phyloP scores from a whole-genome alignment of 2,329 filamentous ascomycete species.

The Arthrobotrys sinensis region DNA sequence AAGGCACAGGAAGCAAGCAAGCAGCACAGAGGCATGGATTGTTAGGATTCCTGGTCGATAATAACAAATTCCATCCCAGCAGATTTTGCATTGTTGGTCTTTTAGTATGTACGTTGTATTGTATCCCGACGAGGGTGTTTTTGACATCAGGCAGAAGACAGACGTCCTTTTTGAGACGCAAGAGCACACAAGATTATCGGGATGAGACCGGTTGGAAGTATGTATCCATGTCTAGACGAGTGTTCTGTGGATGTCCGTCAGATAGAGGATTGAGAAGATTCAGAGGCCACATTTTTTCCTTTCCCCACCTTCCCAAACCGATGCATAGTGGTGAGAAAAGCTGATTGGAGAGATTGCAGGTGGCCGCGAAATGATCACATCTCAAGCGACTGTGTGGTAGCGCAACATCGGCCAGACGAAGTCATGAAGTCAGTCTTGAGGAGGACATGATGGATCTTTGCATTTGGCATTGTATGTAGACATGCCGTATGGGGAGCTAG shows the following conservation, averaged over 20 bases:
- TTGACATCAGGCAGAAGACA: conserved; percentile 32
- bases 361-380: conserved; percentile 39
- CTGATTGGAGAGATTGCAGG: conserved; percentile 35
- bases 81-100: conserved; percentile 19
- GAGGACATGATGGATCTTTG: conserved; percentile 7
- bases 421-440: background rate
- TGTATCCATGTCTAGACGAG: conserved; percentile 29
- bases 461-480: background rate
- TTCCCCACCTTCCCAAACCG: conserved; percentile 58
- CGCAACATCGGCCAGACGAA: background rate
- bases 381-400: conserved; percentile 21
- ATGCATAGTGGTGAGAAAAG: conserved; percentile 37
- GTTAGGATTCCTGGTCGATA: conserved; percentile 42
- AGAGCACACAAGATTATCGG: conserved; percentile 18
- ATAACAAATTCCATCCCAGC: conserved; percentile 52
- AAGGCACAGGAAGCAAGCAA: conserved; percentile 25
- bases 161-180: conserved; percentile 5
- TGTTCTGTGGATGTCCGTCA: conserved; percentile 21
- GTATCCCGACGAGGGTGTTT: conserved; percentile 28
- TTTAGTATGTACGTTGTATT: conserved; percentile 8
- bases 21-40: conserved; percentile 15
- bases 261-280: conserved; percentile 14
- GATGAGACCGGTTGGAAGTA: conserved; percentile 24
- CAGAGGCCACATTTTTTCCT: conserved; percentile 5
- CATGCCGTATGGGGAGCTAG: background rate